Evolutionary conservation across 1,284 basidiomycete species (phyloP), one percentile per base, ranked within the genome.

Genomic region (Vanrija pseudolonga): DNA sequence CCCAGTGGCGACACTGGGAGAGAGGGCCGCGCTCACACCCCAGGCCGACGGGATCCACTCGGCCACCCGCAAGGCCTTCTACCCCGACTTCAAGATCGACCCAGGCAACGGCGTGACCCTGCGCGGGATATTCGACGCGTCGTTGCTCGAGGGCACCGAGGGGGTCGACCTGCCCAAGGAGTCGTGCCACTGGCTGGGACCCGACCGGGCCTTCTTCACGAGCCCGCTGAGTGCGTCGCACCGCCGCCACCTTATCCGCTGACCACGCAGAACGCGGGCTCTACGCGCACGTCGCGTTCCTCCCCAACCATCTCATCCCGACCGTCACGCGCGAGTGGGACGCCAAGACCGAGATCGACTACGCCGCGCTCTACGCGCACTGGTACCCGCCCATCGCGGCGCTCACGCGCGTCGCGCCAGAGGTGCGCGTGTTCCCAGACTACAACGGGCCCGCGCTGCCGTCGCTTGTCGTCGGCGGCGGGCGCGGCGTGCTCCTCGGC

Each of bases 121-220:
- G 17, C 24, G 59, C 19, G 47, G 50, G 17, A 49, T 57, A 17
- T 60, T 54, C 39, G 37, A 43, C 4, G 24, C 46, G 11, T 28
- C 32, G 6, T 19, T 53, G 0, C 41, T 60, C 12, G 45, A 48
- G 4, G 59, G 45, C 2, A 51, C 53, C 18, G 47, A 28, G 3
- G 51, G 48, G 6, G 44, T 60, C 17, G 19, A 42, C 14, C 20
- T 42, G 40, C 59, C 55, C 3, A 22, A 26, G 23, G 59, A 57
- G 22, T 47, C 51, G 2, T 53, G 51, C n/a, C 59, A 60, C 50
- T 60, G 55, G 56, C 37, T 42, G 19, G 59, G 55, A 4, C 55
- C 55, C 0, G 55, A 57, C 23, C 52, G 54, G 2, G 45, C 50
- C 6, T 51, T 60, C 15, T 60, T 60, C 43, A 56, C 51, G 0